These are phyloP conservation scores for Kwoniella botswanensis DNA, from an alignment of 768 basidiomycete species.

Conservation along the genomic window DNA sequence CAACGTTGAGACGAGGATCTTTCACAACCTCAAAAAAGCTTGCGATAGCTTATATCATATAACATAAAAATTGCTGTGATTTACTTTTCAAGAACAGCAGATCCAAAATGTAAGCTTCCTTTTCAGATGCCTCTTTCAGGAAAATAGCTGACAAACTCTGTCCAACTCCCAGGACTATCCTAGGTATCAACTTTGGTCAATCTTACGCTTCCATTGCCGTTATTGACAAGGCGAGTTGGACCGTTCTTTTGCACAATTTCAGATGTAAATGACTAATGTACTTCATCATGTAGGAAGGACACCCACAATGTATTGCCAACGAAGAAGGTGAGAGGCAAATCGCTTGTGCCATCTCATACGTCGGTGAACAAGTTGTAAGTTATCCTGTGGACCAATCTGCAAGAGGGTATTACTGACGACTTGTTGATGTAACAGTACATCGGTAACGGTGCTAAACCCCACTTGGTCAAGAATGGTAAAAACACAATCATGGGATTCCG, in stretches of 20 bases:
- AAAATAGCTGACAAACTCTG: not conserved
- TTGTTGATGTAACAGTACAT: constrained; percentile 70
- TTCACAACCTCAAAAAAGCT: not conserved
- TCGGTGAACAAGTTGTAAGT: constrained; percentile 86
- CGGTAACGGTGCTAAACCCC: constrained; percentile 90
- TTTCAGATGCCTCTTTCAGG: not conserved
- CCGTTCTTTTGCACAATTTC: not conserved
- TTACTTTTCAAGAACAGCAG: not conserved
- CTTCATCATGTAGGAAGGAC: constrained; percentile 70
- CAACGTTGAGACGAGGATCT: not conserved
- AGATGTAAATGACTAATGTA: too few species aligned
- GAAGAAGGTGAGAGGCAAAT: constrained; percentile 99
- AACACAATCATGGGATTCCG: constrained; percentile 97
- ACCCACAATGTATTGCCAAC: constrained; percentile 94
- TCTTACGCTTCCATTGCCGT: constrained; percentile 94
- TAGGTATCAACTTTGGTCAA: constrained; percentile 97
- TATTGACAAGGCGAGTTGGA: constrained; percentile 78
- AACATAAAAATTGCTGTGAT: not conserved
- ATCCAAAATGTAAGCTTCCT: constrained; percentile 20
- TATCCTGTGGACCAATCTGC: not conserved
- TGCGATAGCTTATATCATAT: constrained; percentile 5
- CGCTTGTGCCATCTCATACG: constrained; percentile 88
- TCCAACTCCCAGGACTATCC: constrained; percentile 35
- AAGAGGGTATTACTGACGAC: not conserved
- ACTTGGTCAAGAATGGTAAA: constrained; percentile 90